Evolutionary conservation across 2,329 filamentous ascomycete genomes (phyloP).

Genomic region (Pyricularia sp.): DNA sequence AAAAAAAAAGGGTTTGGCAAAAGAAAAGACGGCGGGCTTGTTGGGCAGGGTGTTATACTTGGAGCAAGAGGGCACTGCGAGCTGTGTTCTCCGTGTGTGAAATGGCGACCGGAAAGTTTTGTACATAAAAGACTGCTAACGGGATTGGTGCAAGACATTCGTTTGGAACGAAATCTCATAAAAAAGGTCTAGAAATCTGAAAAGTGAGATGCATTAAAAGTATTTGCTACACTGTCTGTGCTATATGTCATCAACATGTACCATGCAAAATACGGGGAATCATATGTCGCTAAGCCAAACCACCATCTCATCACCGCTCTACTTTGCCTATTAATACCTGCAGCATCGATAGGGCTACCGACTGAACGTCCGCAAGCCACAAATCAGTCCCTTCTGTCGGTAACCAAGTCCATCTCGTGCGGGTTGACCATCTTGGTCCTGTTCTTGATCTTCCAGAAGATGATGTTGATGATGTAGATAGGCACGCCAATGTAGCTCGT

Average conservation of each 20-base stretch:
- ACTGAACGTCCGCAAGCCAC: neutral
- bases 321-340: neutral
- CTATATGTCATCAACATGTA: neutral
- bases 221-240: neutral
- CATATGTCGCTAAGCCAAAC: neutral
- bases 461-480: slow-evolving; percentile 43
- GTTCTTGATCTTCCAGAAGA: slow-evolving; percentile 56
- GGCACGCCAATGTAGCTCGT: slow-evolving; percentile 39
- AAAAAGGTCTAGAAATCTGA: too few species aligned
- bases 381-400: slow-evolving; percentile 2
- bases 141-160: neutral
- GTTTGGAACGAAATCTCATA: too few species aligned
- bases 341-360: neutral
- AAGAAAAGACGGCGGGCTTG: too few species aligned
- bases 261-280: neutral
- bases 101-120: neutral
- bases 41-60: too few species aligned
- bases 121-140: neutral
- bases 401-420: slow-evolving; percentile 38
- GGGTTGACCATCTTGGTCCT: slow-evolving; percentile 42
- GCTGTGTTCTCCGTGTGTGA: neutral
- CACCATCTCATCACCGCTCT: neutral
- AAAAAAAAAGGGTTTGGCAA: too few species aligned
- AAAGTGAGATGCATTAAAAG: neutral
- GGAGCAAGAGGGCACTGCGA: neutral